Evolutionary conservation across 306 rosid species (phyloP), one percentile per base, ranked within the genome.

Genomic region (Citrullus mucosospermus): DNA sequence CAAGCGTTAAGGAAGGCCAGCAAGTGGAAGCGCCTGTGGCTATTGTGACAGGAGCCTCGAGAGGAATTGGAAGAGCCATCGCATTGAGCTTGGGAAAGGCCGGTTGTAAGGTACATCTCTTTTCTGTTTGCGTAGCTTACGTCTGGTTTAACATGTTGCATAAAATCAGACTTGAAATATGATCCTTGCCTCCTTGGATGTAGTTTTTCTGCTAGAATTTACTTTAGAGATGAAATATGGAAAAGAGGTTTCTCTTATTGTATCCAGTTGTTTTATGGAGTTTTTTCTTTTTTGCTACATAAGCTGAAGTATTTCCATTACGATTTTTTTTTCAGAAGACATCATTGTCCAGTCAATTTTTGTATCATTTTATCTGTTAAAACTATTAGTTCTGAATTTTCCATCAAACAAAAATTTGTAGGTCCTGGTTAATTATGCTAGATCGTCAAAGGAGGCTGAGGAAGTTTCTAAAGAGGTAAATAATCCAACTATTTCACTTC

Each of bases 391-490:
- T 71, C 39, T 62, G 79, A 78, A 60, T 32, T 59, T 75, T 76
- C 30, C 32, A 46, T 82, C 60, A 71, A 63, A 56, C 71, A 51
- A 68, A 30, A 57, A 75, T 78, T 79, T 72, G 43, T 83, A 95
- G 97, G 97, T 95, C 69, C 86, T 95, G 75, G 92, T 95, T 56
- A 92, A 95, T 83, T 95, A 95, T 46, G 98, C 97, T 53, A 92
- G 98, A 79, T 95, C 96, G 43, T 88, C 97, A 78, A 89, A 89
- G 89, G 98, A 89, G 86, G 98, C 97, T 2, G 98, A 91, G 81
- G 97, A 95, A 81, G 97, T 92, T 78, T 85, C 92, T 79, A 91
- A 91, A 85, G 92, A 91, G 98, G 98, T 92, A 82, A 74, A 66
- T 55, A 34, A 80, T 25, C 41, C 16, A 14, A 30, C 20, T n/a